Base-by-base conservation (phyloP, 164 flowering plant species). In the Stephania japonica region DNA sequence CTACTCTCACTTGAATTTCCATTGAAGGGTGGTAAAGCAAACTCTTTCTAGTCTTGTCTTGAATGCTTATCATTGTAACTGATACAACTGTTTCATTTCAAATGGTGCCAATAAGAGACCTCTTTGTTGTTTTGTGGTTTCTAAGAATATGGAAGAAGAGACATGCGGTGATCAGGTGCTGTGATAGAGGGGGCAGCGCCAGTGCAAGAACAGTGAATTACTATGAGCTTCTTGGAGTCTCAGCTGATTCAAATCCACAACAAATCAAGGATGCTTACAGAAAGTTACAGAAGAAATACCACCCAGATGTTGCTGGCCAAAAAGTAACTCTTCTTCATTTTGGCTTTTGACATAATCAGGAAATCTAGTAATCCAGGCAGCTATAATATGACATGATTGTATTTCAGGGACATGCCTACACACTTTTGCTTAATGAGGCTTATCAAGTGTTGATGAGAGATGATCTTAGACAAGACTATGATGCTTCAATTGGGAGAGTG, bases 301-400 rank as follows among this genome's bases (percentile, higher is more conserved):
- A 88, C 72, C 94, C 91, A 19, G 94, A 88, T 80, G 80, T 90
- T 76, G 92, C 89, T 10, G 94, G 94, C 70, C 84, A 83, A 74
- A 63, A 79, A 88, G 92, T 88, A 66, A 13, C 72, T 47, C 62
- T 9, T 44, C 50, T 44, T 44, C 14, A 44, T 13, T 44, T 8
- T 44, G 50, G 14, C 14, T 44, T 13, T 44, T 13, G 50, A 32
- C 38, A 32, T 32, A 0, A 32, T 32, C 38, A 32, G 38, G 38
- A 32, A 32, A 32, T 32, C 38, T 32, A 32, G 42, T 7, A 25
- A 26, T 70, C 63, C 19, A 11, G 65, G 41, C 47, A 23, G 5
- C 11, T 1, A 72, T 43, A 14, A 9, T 1, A 72, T 43, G 23
- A 9, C 0, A 18, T 25, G 5, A n/a, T 62, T 32, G 56, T 70